phyloP scores from a whole-genome alignment of 2,329 filamentous ascomycete genomes.

The Phaeosphaeria sp. region DNA sequence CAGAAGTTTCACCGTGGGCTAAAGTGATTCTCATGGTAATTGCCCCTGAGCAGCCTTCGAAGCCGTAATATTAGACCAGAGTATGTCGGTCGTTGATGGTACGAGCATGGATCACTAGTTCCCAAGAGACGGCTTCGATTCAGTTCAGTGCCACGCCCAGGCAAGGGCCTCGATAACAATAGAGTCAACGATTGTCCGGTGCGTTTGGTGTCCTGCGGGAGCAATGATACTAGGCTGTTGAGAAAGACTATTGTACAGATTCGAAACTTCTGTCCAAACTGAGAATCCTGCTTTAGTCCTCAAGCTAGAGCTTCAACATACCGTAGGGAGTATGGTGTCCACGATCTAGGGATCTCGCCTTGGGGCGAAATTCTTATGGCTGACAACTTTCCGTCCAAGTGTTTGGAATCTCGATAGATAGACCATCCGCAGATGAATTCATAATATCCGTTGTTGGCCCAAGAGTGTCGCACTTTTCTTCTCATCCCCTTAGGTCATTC shows the following conservation, averaged over 20 bases:
- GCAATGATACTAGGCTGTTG: not conserved
- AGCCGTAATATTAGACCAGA: not conserved
- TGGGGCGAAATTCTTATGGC: not conserved
- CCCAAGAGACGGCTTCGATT: not conserved
- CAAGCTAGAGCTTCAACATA: not conserved
- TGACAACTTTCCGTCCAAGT: not conserved
- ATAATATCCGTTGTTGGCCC: not conserved
- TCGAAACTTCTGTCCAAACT: not conserved
- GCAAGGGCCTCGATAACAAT: not conserved
- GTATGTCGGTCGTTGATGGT: not conserved
- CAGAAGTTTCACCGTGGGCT: not conserved
- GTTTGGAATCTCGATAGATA: not conserved
- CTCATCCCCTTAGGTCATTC: not conserved
- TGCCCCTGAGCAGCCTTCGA: not conserved
- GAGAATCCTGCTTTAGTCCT: not conserved
- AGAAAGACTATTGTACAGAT: not conserved
- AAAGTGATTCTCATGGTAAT: not conserved
- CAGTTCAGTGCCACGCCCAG: not conserved
- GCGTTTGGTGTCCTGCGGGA: not conserved
- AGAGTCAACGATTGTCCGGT: not conserved
- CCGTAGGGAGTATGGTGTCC: not conserved
- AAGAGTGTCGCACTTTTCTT: not conserved
- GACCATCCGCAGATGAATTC: not conserved
- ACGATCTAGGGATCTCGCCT: not conserved
- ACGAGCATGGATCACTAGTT: not conserved